Conservation (phyloP, 2,329 filamentous ascomycete species). For the Teratosphaeria viscida region DNA sequence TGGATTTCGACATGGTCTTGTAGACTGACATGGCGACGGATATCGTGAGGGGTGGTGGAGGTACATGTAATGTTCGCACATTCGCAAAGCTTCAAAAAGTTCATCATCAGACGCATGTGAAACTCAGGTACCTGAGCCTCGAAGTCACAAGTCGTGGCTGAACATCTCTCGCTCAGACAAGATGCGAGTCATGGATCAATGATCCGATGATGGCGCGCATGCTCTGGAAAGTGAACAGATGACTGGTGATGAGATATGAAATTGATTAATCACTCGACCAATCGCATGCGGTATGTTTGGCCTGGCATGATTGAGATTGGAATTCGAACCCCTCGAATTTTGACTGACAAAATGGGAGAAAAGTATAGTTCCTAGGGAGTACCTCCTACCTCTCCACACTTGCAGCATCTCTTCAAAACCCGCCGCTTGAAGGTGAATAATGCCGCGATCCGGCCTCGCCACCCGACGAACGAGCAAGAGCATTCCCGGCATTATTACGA, state of each 20-base stretch:
- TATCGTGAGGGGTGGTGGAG: neutral
- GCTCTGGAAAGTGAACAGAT: too few relatives aligned
- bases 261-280: too few relatives aligned
- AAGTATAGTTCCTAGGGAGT: too few relatives aligned
- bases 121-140: neutral
- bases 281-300: too few relatives aligned
- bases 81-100: neutral
- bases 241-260: too few relatives aligned
- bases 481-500: neutral
- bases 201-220: too few relatives aligned
- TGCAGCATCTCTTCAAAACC: neutral
- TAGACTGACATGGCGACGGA: constrained; percentile 34
- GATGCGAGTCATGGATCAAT: too few relatives aligned
- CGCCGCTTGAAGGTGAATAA: neutral
- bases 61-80: neutral
- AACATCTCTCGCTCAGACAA: neutral
- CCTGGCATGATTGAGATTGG: too few relatives aligned
- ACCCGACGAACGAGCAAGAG: neutral
- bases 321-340: too few relatives aligned
- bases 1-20: constrained; percentile 41
- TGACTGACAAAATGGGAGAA: too few relatives aligned
- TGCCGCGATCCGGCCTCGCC: neutral
- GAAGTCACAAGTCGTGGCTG: neutral
- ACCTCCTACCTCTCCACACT: too few relatives aligned
- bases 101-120: neutral